Evolutionary conservation across 2,329 filamentous ascomycete genomes (phyloP).

Genomic region (Phaeomoniella chlamydospora): DNA sequence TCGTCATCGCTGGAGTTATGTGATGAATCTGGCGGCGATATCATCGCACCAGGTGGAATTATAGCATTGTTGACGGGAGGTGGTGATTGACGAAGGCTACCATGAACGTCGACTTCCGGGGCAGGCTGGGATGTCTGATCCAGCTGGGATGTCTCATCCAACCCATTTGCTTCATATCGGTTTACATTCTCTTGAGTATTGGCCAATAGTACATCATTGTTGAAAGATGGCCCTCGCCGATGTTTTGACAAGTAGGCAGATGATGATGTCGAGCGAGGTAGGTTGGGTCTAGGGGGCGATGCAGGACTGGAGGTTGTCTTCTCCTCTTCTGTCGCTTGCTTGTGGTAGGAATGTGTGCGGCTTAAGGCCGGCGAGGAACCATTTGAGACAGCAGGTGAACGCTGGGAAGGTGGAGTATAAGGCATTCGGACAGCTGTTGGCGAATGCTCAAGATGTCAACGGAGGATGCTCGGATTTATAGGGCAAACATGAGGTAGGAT

Average conservation of each 20-base stretch:
- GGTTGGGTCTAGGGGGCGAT: slow-evolving; percentile 26
- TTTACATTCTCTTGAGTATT: slow-evolving; percentile 11
- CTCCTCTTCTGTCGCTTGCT: slow-evolving; percentile 3
- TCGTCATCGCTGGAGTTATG: slow-evolving; percentile 77
- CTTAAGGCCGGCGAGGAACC: slow-evolving; percentile 34
- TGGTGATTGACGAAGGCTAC: slow-evolving; percentile 66
- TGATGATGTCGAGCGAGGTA: slow-evolving; percentile 43
- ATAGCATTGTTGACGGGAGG: slow-evolving; percentile 62
- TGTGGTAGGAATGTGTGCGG: slow-evolving; percentile 34
- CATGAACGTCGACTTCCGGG: slow-evolving; percentile 34
- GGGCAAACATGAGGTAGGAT: not conserved
- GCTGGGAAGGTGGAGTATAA: slow-evolving; percentile 36
- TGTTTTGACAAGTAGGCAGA: slow-evolving; percentile 48
- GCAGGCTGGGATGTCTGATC: slow-evolving; percentile 6
- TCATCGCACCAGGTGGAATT: slow-evolving; percentile 72
- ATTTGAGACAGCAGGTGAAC: slow-evolving; percentile 43
- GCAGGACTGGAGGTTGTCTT: slow-evolving; percentile 14
- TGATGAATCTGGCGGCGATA: slow-evolving; percentile 80
- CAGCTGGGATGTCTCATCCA: slow-evolving; percentile 1
- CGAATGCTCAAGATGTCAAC: not conserved
- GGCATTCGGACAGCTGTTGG: slow-evolving; percentile 25
- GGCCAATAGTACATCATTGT: slow-evolving; percentile 18
- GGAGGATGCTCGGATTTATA: not conserved
- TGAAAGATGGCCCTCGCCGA: slow-evolving; percentile 40
- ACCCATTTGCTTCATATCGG: slow-evolving; percentile 10